Percentiles rank a stretch among this genome's conserved stretches.
Evolutionary conservation across 768 basidiomycete species (phyloP).

Genomic region (Tulasnella calospora): DNA sequence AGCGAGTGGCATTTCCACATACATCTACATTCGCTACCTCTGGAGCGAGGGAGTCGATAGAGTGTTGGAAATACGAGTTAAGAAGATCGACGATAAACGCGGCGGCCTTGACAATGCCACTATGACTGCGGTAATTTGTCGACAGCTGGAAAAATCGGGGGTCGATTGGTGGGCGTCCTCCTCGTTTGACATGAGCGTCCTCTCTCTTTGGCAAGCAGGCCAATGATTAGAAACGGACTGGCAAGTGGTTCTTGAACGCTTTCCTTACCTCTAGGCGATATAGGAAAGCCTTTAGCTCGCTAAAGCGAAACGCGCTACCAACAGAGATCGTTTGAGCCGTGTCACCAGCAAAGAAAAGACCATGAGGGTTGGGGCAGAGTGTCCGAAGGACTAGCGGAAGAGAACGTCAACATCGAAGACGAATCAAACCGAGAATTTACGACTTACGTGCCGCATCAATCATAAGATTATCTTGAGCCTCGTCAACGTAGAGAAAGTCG

Average conservation of each 20-base stretch:
- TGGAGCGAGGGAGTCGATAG: conserved; percentile 54
- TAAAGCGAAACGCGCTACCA: conserved; percentile 66
- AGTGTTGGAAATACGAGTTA: conserved; percentile 54
- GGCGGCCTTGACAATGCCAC: conserved; percentile 70
- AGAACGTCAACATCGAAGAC: too few species aligned
- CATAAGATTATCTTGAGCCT: conserved; percentile 66
- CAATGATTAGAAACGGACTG: neutral
- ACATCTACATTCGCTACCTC: conserved; percentile 47
- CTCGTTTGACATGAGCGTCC: conserved; percentile 15
- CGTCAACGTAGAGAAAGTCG: conserved; percentile 67
- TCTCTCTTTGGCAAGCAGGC: neutral
- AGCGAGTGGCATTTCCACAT: neutral
- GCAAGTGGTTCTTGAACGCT: neutral
- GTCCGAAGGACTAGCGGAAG: neutral
- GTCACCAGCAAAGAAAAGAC: conserved; percentile 45
- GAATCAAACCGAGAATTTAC: neutral
- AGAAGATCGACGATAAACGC: conserved; percentile 61
- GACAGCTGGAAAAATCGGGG: conserved; percentile 49
- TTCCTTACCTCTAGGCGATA: conserved; percentile 54
- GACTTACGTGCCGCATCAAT: conserved; percentile 56
- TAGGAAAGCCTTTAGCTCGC: conserved; percentile 64
- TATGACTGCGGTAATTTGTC: conserved; percentile 65
- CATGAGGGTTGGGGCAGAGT: conserved; percentile 17
- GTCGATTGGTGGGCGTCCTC: conserved; percentile 5
- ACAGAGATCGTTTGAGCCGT: conserved; percentile 73